phyloP scores from a whole-genome alignment of 2,329 filamentous ascomycete species.

The Didymella sp. region DNA sequence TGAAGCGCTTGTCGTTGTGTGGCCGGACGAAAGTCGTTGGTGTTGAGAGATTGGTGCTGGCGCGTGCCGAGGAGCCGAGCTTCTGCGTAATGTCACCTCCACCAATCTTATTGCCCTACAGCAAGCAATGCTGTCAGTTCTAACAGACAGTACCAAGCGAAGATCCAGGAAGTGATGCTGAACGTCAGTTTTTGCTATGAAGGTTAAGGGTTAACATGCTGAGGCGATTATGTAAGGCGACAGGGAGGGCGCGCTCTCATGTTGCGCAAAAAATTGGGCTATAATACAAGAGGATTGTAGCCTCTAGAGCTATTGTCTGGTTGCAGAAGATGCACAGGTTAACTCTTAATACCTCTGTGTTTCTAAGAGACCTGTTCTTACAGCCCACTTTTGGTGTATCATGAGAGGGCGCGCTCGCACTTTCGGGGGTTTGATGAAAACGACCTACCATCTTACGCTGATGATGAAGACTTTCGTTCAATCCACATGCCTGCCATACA shows the following conservation, averaged over 20 bases:
- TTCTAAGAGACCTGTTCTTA: too few species aligned
- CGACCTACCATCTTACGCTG: slow-evolving; percentile 60
- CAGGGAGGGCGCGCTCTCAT: slow-evolving; percentile 68
- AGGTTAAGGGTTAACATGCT: too few species aligned
- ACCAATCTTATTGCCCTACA: neutral
- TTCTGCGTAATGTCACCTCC: neutral
- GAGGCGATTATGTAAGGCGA: too few species aligned
- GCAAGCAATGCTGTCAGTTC: neutral
- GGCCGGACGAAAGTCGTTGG: neutral
- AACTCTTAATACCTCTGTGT: too few species aligned
- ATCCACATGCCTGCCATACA: slow-evolving; percentile 7
- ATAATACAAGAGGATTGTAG: too few species aligned
- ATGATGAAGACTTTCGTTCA: slow-evolving; percentile 7
- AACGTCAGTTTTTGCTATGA: too few species aligned
- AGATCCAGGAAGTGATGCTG: too few species aligned
- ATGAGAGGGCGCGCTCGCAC: slow-evolving; percentile 69
- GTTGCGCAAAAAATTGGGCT: too few species aligned
- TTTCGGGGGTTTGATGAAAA: slow-evolving; percentile 79
- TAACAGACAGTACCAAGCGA: too few species aligned
- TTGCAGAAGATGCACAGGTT: too few species aligned
- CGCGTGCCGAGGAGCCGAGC: neutral
- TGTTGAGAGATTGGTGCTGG: neutral
- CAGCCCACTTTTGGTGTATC: too few species aligned
- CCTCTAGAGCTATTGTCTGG: too few species aligned
- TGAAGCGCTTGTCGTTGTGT: neutral